A percentile compares a stretch with the other conserved stretches of the same genome.
These are phyloP conservation scores for Fraxinus quadrangulata DNA, from an alignment of 257 asterid genomes.

Conservation along the genomic window DNA sequence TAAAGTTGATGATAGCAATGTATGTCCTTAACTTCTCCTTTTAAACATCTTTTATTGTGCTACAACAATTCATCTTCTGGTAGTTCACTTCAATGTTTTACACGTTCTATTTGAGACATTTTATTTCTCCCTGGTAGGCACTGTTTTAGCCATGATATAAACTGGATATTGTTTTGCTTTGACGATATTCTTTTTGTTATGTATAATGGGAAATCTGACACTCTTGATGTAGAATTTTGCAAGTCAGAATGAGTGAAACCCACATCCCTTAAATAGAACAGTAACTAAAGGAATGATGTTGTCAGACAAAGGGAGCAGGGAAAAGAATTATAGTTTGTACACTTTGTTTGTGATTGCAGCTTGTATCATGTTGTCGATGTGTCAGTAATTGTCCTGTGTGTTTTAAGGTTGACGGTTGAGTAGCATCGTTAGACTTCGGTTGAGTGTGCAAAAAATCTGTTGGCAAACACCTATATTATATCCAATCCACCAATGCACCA, in stretches of 20 bases:
- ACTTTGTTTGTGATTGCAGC: not conserved
- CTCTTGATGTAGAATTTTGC: not conserved
- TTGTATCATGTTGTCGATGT: not conserved
- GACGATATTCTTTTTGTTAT: not conserved
- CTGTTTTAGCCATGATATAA: not conserved
- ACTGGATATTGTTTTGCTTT: not conserved
- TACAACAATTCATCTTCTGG: not conserved
- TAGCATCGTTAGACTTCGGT: not conserved
- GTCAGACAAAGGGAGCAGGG: too few relatives aligned
- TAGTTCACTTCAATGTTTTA: not conserved
- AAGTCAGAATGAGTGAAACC: not conserved
- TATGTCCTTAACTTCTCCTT: constrained; percentile 33
- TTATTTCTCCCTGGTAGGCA: not conserved
- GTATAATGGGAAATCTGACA: not conserved
- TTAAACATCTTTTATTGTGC: constrained; percentile 10
- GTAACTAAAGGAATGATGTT: not conserved
- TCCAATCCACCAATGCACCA: not conserved
- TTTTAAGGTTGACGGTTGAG: not conserved
- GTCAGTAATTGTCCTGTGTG: not conserved
- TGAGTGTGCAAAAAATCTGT: not conserved
- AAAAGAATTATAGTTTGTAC: not conserved
- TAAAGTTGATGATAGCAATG: constrained; percentile 70
- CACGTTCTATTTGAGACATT: not conserved
- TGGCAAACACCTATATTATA: not conserved
- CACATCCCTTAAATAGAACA: not conserved